Base-by-base conservation (phyloP, 106 monocot genomes). In the Hemerocallis citrina region DNA sequence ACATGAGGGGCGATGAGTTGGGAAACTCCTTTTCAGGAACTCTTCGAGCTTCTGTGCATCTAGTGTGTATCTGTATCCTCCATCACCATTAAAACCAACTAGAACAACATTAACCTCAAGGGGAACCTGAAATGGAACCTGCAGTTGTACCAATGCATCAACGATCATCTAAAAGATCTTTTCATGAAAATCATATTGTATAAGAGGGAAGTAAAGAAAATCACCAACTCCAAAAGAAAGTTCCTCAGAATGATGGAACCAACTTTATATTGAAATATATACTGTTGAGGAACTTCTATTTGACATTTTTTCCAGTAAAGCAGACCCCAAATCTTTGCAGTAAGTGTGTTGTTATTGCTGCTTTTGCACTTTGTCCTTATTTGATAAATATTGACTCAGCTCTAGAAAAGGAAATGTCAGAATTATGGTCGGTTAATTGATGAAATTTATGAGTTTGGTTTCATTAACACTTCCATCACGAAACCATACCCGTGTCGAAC, bases 91-190 rank as follows among this genome's bases (percentile, higher is more conserved):
- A 24, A 93, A 82, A 54, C 88, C 88, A 43, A 93, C 57, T 11
- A 93, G 84, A 30, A 93, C 89, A 55, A 89, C 62, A 60, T 89
- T 93, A 2, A 82, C 79, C 79, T 93, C 92, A 32, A 93, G 88
- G 19, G 92, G 92, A n/a, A 88, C 92, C 67, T 93, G 88, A 41
- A 95, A 95, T 35, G 95, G 95, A n/a, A 95, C 94, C 93, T 94
- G 76, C 73, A 79, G 25, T 40, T 13, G 40, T 23, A 9, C 9
- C 12, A 21, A 23, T n/a, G 7, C 15, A 5, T 27, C 16, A 59
- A 59, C 40, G 31, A 31, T 54, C 31, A 0, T 29, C 15, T 30
- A 31, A 30, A 15, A 54, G 3, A 31, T 20, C n/a, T 30, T 4
- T n/a, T n/a, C 0, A 15, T 30, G 30, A 54, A 54, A 54, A 54